Base-by-base conservation (phyloP, 1,139 yeast genomes). In the Protomyces pachydermus region DNA sequence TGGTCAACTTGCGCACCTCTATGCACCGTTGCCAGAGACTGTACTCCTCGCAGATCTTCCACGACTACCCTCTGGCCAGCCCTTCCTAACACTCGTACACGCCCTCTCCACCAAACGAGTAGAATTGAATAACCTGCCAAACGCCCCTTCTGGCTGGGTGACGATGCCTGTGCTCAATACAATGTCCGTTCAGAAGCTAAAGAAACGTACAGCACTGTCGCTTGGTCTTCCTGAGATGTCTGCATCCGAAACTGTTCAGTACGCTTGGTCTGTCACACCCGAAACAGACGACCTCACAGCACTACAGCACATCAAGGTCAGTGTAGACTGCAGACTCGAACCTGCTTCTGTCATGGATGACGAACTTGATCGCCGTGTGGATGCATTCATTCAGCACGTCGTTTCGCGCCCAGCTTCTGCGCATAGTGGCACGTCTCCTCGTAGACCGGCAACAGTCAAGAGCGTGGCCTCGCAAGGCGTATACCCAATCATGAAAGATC, bases 21-120 rank as follows among this genome's bases (percentile, higher is more conserved):
- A 57, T 23, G 52, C 39, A 14, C 61, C 61, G 20, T 55, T 57
- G 5, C 23, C 25, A 10, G 61, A 50, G 18, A 37, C 48, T 5
- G n/a, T 38, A 20, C 37, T 8, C 14, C 23, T 48, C 4, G 28
- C 37, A 12, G 35, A 23, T 6, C 34, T 50, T 8, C 28, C n/a
- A 8, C 16, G 50, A 3, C n/a, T 23, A 14, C 18, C 23, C 18
- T 6, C 38, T 20, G 12, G 12, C n/a, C 16, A 20, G n/a, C 61
- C 52, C 39, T 48, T 23, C 9, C 39, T 57, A 9, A 42, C 48
- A 10, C 48, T 42, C n/a, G 53, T 58, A 38, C 54, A 58, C 32
- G 62, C 45, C 18, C 53, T 52, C 42, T 51, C 51, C 6, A 58
- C 62, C 34, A n/a, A 39, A 14, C 62, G 42, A 16, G 34, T 58